These are phyloP conservation scores for Xylaria venustula DNA, from an alignment of 495 filamentous ascomycete genomes.

Conservation along the genomic window DNA sequence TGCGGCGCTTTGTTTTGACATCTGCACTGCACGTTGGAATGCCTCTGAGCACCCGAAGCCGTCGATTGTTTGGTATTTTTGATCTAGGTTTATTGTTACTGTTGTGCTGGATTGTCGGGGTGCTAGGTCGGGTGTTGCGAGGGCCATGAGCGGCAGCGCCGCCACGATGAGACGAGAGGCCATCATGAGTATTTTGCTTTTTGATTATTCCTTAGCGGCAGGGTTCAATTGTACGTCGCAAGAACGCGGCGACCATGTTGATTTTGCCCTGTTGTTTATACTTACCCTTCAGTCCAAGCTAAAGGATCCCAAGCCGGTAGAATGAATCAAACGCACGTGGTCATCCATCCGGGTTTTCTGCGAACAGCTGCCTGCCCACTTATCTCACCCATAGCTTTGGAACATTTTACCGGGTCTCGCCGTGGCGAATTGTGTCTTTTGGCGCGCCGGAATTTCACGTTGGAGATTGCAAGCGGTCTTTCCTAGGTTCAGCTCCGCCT, in stretches of 20 bases:
- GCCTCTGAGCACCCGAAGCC: conserved; percentile 53
- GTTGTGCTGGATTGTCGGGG: conserved; percentile 18
- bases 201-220: no score
- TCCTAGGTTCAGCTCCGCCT: conserved; percentile 1
- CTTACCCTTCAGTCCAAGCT: no score
- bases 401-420: conserved; percentile 11
- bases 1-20: conserved; percentile 27
- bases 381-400: not conserved
- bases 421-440: not conserved
- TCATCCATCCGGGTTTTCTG: no score
- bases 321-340: not conserved
- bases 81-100: conserved; percentile 39
- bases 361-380: not conserved
- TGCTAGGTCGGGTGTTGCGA: conserved; percentile 3
- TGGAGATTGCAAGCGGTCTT: not conserved
- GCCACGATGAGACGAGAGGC: not conserved
- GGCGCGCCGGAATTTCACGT: not conserved
- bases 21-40: conserved; percentile 45
- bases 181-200: no score
- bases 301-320: not conserved
- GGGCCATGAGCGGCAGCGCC: conserved; percentile 9
- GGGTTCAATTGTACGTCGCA: no score
- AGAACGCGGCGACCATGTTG: no score
- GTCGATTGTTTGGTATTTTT: conserved; percentile 46
- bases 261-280: no score